These are phyloP conservation scores for Ilyonectria mors-panacis DNA, from an alignment of 2,329 filamentous ascomycete genomes.

Conservation along the genomic window DNA sequence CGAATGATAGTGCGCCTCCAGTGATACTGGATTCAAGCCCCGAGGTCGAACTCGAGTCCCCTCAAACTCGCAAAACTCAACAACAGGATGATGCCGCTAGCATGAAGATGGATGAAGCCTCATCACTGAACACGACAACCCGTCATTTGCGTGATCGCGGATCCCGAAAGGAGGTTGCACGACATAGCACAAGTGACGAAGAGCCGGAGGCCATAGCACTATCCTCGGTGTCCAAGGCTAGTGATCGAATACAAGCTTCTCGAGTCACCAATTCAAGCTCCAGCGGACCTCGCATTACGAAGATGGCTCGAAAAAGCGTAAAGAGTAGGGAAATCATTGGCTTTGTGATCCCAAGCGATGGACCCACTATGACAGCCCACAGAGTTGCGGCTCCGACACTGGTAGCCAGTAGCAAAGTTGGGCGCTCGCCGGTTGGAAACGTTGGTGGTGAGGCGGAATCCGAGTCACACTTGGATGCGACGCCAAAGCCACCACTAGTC, in stretches of 20 bases:
- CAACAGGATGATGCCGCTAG: background rate
- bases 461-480: conserved; percentile 14
- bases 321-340: conserved; percentile 65
- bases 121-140: background rate
- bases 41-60: background rate
- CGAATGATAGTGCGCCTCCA: background rate
- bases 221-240: conserved; percentile 8
- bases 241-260: conserved; percentile 6
- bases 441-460: conserved; percentile 2
- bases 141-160: background rate
- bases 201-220: conserved; percentile 16
- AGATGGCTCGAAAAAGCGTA: conserved; percentile 59
- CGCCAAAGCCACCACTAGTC: background rate
- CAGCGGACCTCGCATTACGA: conserved; percentile 55
- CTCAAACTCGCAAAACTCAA: background rate
- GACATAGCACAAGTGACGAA: conserved; percentile 10
- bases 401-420: background rate
- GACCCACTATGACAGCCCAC: conserved; percentile 24
- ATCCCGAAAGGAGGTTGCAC: conserved; percentile 12
- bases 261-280: conserved; percentile 20
- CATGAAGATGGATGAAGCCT: background rate
- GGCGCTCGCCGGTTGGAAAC: conserved; percentile 12
- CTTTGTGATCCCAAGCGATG: conserved; percentile 46
- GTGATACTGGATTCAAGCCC: background rate
- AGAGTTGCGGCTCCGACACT: background rate